phyloP scores from a whole-genome alignment of 2,329 filamentous ascomycete species.

The Neonectria punicea region DNA sequence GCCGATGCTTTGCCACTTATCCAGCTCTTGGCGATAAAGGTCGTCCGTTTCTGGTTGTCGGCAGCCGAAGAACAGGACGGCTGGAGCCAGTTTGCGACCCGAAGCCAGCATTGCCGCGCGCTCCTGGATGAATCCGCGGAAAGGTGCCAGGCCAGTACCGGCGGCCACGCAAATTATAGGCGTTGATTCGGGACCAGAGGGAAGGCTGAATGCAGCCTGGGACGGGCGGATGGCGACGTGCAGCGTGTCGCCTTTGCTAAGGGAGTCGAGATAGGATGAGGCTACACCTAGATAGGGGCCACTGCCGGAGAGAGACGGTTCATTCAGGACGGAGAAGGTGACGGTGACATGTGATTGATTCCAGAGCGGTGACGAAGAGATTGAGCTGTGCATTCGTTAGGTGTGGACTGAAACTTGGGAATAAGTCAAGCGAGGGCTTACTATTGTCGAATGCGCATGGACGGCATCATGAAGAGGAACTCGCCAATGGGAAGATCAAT shows the following conservation, averaged over 20 bases:
- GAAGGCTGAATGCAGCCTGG: constrained; percentile 59
- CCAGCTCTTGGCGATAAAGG: constrained; percentile 64
- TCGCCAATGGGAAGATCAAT: constrained; percentile 70
- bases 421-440: constrained; percentile 51
- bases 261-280: constrained; percentile 65
- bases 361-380: constrained; percentile 76
- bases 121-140: constrained; percentile 71
- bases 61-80: constrained; percentile 72
- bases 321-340: constrained; percentile 73
- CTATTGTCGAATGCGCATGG: constrained; percentile 81
- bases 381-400: constrained; percentile 56
- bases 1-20: constrained; percentile 64
- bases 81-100: constrained; percentile 65
- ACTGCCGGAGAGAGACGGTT: constrained; percentile 60
- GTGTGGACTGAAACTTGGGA: constrained; percentile 40
- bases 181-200: constrained; percentile 53
- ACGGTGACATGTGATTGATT: constrained; percentile 67
- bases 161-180: constrained; percentile 62
- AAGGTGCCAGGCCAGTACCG: constrained; percentile 68
- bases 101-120: constrained; percentile 60
- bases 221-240: constrained; percentile 60
- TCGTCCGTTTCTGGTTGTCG: constrained; percentile 64
- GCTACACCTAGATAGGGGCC: constrained; percentile 67
- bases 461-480: constrained; percentile 77
- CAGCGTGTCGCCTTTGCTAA: constrained; percentile 54